A percentile compares a stretch with the other conserved stretches of the same genome.
phyloP scores from a whole-genome alignment of 1,284 basidiomycete species.

The Ganoderma lucidum region DNA sequence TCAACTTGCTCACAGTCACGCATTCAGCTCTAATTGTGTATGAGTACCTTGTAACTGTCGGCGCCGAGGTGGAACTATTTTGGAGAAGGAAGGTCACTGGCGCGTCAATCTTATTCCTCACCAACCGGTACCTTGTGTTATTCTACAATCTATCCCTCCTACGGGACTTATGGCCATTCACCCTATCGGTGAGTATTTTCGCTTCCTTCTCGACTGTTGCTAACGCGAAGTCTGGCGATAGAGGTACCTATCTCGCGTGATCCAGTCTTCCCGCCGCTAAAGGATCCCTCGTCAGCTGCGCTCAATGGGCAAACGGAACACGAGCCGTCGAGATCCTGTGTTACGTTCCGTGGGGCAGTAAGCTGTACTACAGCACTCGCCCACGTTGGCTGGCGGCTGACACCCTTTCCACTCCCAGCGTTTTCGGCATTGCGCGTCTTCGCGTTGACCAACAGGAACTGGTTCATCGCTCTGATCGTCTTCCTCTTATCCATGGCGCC shows the following conservation, averaged over 20 bases:
- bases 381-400: background rate
- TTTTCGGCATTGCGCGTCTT: constrained; percentile 21
- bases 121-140: constrained; percentile 14
- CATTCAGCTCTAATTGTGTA: constrained; percentile 8
- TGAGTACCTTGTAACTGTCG: constrained; percentile 19
- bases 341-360: constrained; percentile 17
- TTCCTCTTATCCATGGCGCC: constrained; percentile 15
- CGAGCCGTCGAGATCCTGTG: constrained; percentile 8
- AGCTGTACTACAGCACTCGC: background rate
- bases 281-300: background rate
- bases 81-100: constrained; percentile 19
- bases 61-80: constrained; percentile 14
- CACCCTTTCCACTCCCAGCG: background rate
- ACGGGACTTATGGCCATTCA: constrained; percentile 1
- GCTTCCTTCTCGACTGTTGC: background rate
- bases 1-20: background rate
- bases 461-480: constrained; percentile 1
- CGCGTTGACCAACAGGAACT: constrained; percentile 14
- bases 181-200: background rate
- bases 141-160: constrained; percentile 6
- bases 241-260: background rate
- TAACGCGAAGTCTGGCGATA: background rate
- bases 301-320: constrained; percentile 13
- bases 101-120: constrained; percentile 15
- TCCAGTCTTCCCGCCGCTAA: too few relatives aligned